Conservation (phyloP, 139 green algal genomes). For the Tetraselmis striata region DNA sequence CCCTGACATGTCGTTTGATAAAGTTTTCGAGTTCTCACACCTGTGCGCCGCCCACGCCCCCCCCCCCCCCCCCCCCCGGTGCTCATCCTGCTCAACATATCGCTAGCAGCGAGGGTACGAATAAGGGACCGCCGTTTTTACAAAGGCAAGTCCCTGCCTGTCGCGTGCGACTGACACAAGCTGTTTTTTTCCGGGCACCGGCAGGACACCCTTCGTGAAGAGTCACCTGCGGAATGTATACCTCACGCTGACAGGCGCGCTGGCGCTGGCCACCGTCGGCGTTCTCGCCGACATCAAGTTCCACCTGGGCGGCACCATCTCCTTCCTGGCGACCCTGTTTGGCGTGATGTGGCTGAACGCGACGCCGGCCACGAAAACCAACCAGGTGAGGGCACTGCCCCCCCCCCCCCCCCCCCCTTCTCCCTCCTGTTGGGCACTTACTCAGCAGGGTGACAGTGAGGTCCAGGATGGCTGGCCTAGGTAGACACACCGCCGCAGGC, state of each 20-base stretch:
- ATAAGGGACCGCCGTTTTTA: neutral
- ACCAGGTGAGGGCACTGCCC: constrained; percentile 21
- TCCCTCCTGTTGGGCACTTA: neutral
- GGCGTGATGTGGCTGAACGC: constrained; percentile 34
- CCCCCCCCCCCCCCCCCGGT: too few relatives aligned
- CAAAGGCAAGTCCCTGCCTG: neutral
- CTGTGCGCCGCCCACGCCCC: neutral
- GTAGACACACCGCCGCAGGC: neutral
- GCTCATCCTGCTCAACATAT: too few relatives aligned
- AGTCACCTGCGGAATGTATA: constrained; percentile 54
- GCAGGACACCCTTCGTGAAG: constrained; percentile 38
- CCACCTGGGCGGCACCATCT: constrained; percentile 31
- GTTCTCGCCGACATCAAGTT: constrained; percentile 17
- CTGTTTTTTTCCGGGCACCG: neutral
- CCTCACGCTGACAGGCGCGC: constrained; percentile 37
- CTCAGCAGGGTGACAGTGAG: neutral
- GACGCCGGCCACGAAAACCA: constrained; percentile 22
- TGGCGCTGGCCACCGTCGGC: constrained; percentile 33
- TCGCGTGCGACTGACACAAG: neutral
- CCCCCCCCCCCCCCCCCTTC: neutral
- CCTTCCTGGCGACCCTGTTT: constrained; percentile 36
- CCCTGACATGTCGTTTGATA: neutral
- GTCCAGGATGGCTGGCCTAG: neutral
- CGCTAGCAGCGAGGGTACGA: too few relatives aligned
- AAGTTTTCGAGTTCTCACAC: neutral